Percentiles rank a stretch among this genome's conserved stretches.
Conservation (phyloP, 805 yeast genomes). For the Candida quercuum region DNA sequence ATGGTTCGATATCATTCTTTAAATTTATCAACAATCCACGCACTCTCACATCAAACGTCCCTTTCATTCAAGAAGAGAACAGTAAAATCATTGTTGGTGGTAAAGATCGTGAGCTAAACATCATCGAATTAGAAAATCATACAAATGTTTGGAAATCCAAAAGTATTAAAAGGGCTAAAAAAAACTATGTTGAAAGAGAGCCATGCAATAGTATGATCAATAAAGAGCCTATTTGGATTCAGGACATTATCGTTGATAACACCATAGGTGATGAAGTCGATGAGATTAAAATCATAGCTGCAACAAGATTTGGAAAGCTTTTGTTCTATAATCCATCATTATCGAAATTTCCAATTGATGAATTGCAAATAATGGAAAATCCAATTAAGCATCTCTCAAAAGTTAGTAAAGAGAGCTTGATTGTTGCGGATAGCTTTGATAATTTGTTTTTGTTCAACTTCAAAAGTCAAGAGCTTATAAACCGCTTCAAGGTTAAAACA, state of each 20-base stretch:
- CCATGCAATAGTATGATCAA: neutral
- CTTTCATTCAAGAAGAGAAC: neutral
- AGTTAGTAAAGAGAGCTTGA: slow-evolving; percentile 3
- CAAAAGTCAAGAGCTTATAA: slow-evolving; percentile 4
- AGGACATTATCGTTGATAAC: slow-evolving; percentile 13
- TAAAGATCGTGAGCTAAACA: slow-evolving; percentile 17
- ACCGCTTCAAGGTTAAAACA: slow-evolving; percentile 13
- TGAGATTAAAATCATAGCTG: slow-evolving; percentile 14
- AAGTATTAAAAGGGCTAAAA: slow-evolving; percentile 5
- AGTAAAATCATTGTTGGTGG: slow-evolving; percentile 17
- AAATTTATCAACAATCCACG: slow-evolving; percentile 11
- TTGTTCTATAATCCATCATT: slow-evolving; percentile 13
- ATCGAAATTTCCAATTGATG: slow-evolving; percentile 19
- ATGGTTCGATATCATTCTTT: slow-evolving; percentile 20
- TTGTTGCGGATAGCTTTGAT: slow-evolving; percentile 20
- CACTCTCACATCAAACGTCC: too few species aligned
- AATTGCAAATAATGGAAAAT: slow-evolving; percentile 16
- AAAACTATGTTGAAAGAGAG: neutral
- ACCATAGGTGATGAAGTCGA: neutral
- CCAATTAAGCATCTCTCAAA: slow-evolving; percentile 15
- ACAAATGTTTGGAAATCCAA: slow-evolving; percentile 20
- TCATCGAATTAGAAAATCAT: slow-evolving; percentile 16
- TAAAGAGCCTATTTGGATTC: slow-evolving; percentile 21
- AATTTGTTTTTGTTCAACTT: slow-evolving; percentile 13
- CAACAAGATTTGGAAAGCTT: slow-evolving; percentile 20